Base-by-base conservation (phyloP, 2,329 filamentous ascomycete species). In the Hypoxylon rubiginosum region DNA sequence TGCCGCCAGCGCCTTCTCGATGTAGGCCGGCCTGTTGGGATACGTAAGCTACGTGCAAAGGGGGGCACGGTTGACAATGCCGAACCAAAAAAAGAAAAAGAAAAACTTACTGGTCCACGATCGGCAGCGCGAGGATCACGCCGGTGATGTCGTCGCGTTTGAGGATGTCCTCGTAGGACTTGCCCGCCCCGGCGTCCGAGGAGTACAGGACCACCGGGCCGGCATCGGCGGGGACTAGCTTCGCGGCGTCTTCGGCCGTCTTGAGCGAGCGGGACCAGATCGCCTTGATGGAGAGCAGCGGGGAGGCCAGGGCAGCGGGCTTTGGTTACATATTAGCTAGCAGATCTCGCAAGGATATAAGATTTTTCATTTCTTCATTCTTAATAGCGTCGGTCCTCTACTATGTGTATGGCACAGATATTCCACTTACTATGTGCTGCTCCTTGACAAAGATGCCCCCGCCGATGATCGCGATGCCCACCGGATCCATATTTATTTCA, bases 1-100 rank as follows among this genome's bases (percentile, higher is more conserved):
- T 0, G 88, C 89, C n/a, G 78, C 74, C 17, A 92, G 79, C 0
- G 87, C 87, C 66, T 84, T 82, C 66, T 85, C 82, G 72, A 92
- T 86, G 71, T 85, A 85, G 11, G 78, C 78, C 2, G 89, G 87
- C 75, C 36, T 39, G 13, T 13, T 4, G 13, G 26, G 26, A 17
- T n/a, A n/a, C 3, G 36, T 39, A 3, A 15, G 36, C 13, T 17
- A 8, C 36, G n/a, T n/a, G n/a, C n/a, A n/a, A n/a, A n/a, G n/a
- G n/a, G n/a, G n/a, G n/a, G n/a, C n/a, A n/a, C n/a, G n/a, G n/a
- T n/a, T n/a, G n/a, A n/a, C n/a, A n/a, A n/a, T n/a, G n/a, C n/a
- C n/a, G n/a, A n/a, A n/a, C n/a, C n/a, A n/a, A n/a, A n/a, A n/a
- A n/a, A n/a, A n/a, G n/a, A n/a, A n/a, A n/a, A n/a, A n/a, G n/a